These are phyloP conservation scores for Tulasnella sp. DNA, from an alignment of 768 basidiomycete species.

Conservation along the genomic window DNA sequence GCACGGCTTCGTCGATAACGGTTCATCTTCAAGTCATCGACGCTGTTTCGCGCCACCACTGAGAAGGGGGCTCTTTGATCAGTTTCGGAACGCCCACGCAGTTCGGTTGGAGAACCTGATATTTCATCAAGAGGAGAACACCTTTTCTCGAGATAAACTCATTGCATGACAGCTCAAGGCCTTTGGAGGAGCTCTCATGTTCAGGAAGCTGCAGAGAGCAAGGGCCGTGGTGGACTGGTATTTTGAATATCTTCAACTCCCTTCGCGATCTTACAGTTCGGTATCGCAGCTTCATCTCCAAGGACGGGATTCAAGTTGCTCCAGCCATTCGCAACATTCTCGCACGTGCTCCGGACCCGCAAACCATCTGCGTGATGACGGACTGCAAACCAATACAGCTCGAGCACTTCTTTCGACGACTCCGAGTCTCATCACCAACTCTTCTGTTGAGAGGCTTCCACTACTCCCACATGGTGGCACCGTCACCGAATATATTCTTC, in stretches of 20 bases:
- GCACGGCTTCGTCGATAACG: too few species aligned
- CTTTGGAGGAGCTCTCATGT: background rate
- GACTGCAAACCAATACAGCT: background rate
- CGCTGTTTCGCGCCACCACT: too few species aligned
- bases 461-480: background rate
- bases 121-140: too few species aligned
- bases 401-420: background rate
- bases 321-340: background rate
- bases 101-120: background rate
- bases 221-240: background rate
- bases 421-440: background rate
- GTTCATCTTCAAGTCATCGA: too few species aligned
- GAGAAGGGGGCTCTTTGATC: background rate
- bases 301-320: background rate
- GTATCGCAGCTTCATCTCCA: background rate
- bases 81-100: background rate
- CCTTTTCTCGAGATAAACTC: too few species aligned
- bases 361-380: background rate
- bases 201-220: background rate
- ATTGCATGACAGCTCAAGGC: too few species aligned
- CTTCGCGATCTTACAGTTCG: background rate
- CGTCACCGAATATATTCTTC: background rate
- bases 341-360: background rate
- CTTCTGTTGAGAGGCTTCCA: background rate
- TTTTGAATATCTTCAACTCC: background rate